Percentiles rank a stretch among this genome's conserved stretches.
Evolutionary conservation across 768 basidiomycete species (phyloP).

Genomic region (Russula sp.): DNA sequence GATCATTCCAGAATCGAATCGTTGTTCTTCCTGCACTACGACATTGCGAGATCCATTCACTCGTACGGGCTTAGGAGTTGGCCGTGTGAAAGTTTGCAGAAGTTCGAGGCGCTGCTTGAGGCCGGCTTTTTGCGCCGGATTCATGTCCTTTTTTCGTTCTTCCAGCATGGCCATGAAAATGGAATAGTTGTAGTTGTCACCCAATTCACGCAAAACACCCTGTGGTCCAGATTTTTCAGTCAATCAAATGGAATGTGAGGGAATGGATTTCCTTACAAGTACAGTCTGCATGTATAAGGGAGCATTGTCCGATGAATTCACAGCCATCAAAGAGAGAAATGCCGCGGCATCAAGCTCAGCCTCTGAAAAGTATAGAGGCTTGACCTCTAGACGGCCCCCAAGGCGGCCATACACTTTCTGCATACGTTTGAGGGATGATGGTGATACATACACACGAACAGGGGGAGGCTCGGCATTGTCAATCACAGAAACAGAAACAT

Average conservation of each 20-base stretch:
- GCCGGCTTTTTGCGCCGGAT: constrained; percentile 47
- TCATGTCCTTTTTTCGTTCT: constrained; percentile 45
- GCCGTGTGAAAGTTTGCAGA: constrained; percentile 50
- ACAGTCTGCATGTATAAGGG: constrained; percentile 68
- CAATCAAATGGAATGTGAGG: neutral
- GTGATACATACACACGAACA: constrained; percentile 52
- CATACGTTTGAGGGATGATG: constrained; percentile 57
- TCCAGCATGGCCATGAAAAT: constrained; percentile 46
- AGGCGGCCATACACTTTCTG: constrained; percentile 41
- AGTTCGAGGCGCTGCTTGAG: constrained; percentile 61
- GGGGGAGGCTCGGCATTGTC: constrained; percentile 29
- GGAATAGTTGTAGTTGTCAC: constrained; percentile 49
- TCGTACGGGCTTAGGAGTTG: constrained; percentile 24
- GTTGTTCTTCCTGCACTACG: constrained; percentile 20
- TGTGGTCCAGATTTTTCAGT: constrained; percentile 24
- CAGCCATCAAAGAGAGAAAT: constrained; percentile 70
- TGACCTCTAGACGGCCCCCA: constrained; percentile 43
- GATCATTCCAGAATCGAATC: constrained; percentile 52
- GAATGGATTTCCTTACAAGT: constrained; percentile 44
- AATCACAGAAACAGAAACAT: constrained; percentile 27
- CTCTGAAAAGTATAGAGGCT: constrained; percentile 50
- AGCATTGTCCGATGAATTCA: constrained; percentile 52
- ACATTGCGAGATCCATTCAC: constrained; percentile 7
- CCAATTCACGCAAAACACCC: constrained; percentile 58
- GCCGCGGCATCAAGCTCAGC: constrained; percentile 63